Conservation (phyloP, 257 asterid species). For the Plectranthus barbatus region DNA sequence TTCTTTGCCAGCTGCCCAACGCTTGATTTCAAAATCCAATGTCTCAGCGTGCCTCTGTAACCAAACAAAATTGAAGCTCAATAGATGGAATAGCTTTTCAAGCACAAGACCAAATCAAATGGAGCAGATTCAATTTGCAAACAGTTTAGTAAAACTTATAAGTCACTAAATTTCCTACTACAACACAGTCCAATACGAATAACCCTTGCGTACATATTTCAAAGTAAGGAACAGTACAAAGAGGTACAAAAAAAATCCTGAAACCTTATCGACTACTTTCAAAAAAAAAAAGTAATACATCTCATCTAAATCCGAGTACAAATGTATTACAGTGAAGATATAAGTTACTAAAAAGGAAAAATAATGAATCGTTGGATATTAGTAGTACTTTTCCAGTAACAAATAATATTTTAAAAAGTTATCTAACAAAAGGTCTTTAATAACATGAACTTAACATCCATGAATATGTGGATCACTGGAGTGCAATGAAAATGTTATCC, state of each 20-base stretch:
- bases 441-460: background rate
- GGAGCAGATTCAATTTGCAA: slow-evolving; percentile 7
- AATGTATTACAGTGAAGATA: no score
- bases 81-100: slow-evolving; percentile 1
- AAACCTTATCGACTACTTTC: background rate
- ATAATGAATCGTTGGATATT: background rate
- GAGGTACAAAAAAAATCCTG: background rate
- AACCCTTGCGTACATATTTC: background rate
- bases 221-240: background rate
- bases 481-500: no score
- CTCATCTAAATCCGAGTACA: background rate
- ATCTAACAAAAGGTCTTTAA: background rate
- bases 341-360: no score
- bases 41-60: slow-evolving; percentile 83
- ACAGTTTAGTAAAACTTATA: background rate
- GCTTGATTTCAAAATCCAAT: slow-evolving; percentile 84
- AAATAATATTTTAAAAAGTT: background rate
- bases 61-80: slow-evolving; percentile 18
- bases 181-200: background rate
- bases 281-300: background rate
- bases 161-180: background rate
- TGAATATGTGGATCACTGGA: background rate
- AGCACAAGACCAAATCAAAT: background rate
- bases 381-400: background rate
- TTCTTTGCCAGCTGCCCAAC: slow-evolving; percentile 99